phyloP scores from a whole-genome alignment of 768 basidiomycete species.

The Mycena epipterygia region DNA sequence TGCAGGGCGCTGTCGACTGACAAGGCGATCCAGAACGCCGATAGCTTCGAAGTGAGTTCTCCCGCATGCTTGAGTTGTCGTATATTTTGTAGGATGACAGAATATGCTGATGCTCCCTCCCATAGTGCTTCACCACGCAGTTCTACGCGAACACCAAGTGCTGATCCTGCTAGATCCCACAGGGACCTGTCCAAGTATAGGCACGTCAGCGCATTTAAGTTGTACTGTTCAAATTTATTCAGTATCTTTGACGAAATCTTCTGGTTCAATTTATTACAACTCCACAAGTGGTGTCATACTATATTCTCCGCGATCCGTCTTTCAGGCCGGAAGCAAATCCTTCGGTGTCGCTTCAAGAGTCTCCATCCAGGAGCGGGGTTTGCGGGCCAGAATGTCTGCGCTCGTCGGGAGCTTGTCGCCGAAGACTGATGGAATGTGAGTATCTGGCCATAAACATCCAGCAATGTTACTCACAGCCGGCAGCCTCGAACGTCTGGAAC shows the following conservation, averaged over 20 bases:
- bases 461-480: not conserved
- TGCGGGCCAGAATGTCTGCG: not conserved
- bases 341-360: not conserved
- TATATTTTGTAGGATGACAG: too few relatives aligned
- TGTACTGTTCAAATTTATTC: too few relatives aligned
- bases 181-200: too few relatives aligned
- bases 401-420: not conserved
- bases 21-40: slow-evolving; percentile 54
- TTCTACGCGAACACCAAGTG: slow-evolving; percentile 57
- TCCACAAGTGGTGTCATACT: too few relatives aligned
- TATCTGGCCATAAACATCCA: not conserved
- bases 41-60: slow-evolving; percentile 60
- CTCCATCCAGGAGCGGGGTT: not conserved
- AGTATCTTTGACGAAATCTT: too few relatives aligned
- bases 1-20: slow-evolving; percentile 54
- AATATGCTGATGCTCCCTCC: not conserved
- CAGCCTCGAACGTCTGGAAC: not conserved
- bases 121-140: slow-evolving; percentile 61
- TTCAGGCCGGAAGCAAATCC: not conserved
- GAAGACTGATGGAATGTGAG: not conserved
- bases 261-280: too few relatives aligned
- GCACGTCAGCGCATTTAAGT: too few relatives aligned
- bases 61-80: too few relatives aligned
- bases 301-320: too few relatives aligned
- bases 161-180: too few relatives aligned